phyloP scores from a whole-genome alignment of 2,329 filamentous ascomycete species.

The Fusarium clavum region DNA sequence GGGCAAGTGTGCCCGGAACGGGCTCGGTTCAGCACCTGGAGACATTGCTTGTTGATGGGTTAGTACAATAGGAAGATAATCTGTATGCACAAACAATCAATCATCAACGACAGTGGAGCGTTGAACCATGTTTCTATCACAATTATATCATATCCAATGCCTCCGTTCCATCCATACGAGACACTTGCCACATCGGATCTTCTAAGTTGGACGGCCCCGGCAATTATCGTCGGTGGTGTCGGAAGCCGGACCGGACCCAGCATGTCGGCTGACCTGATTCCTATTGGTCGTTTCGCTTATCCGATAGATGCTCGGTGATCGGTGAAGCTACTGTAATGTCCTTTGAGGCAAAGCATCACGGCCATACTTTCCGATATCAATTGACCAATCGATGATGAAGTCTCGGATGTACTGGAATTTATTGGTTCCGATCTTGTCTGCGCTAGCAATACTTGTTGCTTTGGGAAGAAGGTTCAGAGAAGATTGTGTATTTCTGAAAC shows the following conservation, averaged over 20 bases:
- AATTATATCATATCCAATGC: background rate
- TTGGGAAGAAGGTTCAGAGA: background rate
- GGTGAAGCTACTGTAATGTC: background rate
- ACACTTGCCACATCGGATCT: background rate
- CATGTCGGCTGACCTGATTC: background rate
- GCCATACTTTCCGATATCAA: background rate
- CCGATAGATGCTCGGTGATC: background rate
- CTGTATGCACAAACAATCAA: background rate
- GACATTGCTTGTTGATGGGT: background rate
- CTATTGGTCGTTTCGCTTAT: background rate
- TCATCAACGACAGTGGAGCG: background rate
- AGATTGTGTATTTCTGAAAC: background rate
- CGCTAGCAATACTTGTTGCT: background rate
- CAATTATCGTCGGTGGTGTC: background rate
- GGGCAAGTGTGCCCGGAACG: background rate
- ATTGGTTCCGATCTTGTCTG: background rate
- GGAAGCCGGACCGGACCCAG: background rate
- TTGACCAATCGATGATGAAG: background rate
- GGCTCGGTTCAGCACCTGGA: background rate
- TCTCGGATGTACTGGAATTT: background rate
- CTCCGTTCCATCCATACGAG: background rate
- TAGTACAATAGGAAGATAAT: background rate
- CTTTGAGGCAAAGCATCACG: background rate
- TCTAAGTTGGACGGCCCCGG: background rate
- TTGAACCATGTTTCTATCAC: background rate